Evolutionary conservation across 2,329 filamentous ascomycete genomes (phyloP).

Genomic region (Ophiostoma tasmaniense): DNA sequence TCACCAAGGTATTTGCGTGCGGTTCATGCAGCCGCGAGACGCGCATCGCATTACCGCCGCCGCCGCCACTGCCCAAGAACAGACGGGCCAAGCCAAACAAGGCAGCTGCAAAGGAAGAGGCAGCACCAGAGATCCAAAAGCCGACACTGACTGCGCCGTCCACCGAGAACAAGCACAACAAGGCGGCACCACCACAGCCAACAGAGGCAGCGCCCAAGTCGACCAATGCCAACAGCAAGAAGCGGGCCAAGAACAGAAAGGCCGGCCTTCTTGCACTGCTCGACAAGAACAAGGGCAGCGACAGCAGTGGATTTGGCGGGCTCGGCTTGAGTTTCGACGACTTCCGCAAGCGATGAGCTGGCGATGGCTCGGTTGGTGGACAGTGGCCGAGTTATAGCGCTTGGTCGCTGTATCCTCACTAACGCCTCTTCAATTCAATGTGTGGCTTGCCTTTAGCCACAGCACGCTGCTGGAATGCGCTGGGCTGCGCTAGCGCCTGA

Average conservation of each 20-base stretch:
- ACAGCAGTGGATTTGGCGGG: conserved; percentile 25
- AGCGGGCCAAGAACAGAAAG: conserved; percentile 56
- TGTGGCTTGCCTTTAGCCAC: background rate
- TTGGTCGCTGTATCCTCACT: background rate
- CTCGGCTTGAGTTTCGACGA: conserved; percentile 45
- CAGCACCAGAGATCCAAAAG: background rate
- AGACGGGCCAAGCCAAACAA: background rate
- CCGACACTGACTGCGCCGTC: background rate
- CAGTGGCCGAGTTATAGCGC: background rate
- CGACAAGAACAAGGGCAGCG: conserved; percentile 36
- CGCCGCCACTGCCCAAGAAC: conserved; percentile 26
- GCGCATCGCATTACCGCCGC: conserved; percentile 32
- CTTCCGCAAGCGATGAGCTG: conserved; percentile 38
- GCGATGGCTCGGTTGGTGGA: background rate
- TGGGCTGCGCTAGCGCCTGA: background rate
- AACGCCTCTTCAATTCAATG: background rate
- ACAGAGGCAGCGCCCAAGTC: conserved; percentile 9
- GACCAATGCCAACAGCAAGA: conserved; percentile 37
- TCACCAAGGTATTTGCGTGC: conserved; percentile 37
- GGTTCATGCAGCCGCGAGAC: conserved; percentile 39
- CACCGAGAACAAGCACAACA: background rate
- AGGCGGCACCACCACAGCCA: background rate
- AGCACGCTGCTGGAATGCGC: background rate
- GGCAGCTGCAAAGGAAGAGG: conserved; percentile 20
- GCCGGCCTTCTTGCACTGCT: conserved; percentile 58